Evolutionary conservation across 208 protist genomes (phyloP).

Genomic region (Acanthamoeba triangularis): DNA sequence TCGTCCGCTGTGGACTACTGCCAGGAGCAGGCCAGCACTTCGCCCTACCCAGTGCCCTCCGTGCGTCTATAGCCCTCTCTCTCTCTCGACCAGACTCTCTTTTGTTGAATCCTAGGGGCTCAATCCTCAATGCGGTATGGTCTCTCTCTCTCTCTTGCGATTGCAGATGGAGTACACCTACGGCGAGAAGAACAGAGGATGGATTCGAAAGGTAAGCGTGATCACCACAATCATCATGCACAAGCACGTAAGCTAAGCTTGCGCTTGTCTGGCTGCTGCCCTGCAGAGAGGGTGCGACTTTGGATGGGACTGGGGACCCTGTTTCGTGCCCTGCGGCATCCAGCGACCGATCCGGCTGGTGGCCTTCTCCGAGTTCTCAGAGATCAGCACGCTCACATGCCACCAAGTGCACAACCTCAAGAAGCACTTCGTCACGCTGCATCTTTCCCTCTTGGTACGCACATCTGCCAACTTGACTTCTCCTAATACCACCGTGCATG

Average conservation of each 20-base stretch:
- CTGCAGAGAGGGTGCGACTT: conserved; percentile 77
- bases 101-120: background rate
- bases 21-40: conserved; percentile 15
- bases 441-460: conserved; percentile 3
- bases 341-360: conserved; percentile 58
- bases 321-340: conserved; percentile 80
- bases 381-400: conserved; percentile 16
- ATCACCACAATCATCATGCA: too few relatives aligned
- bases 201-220: conserved; percentile 24
- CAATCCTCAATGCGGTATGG: too few relatives aligned
- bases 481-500: too few relatives aligned
- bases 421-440: background rate
- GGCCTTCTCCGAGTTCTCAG: conserved; percentile 41
- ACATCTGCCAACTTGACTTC: background rate
- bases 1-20: conserved; percentile 51
- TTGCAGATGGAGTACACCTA: conserved; percentile 52
- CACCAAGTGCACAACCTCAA: conserved; percentile 55
- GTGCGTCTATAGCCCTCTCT: background rate
- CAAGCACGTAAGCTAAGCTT: background rate
- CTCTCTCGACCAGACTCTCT: too few relatives aligned
- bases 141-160: background rate
- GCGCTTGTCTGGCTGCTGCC: background rate
- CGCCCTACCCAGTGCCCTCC: conserved; percentile 40
- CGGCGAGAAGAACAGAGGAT: conserved; percentile 44
- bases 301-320: conserved; percentile 89